phyloP scores from a whole-genome alignment of 148 eudicot species.

The Diospyros kaki region DNA sequence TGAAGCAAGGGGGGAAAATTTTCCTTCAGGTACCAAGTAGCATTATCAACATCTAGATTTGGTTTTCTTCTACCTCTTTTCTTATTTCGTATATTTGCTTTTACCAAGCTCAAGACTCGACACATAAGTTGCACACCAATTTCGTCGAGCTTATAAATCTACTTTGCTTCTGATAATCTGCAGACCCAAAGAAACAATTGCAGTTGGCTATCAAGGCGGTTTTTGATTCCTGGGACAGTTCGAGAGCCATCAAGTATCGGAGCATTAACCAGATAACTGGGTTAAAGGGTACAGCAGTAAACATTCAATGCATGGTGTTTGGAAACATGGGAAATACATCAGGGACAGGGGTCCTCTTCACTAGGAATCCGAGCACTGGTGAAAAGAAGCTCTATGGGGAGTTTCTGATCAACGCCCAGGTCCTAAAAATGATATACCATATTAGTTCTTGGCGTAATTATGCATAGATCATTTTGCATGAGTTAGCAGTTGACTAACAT shows the following conservation, averaged over 20 bases:
- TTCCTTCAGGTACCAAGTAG: slow-evolving; percentile 65
- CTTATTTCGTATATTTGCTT: neutral
- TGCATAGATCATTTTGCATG: neutral
- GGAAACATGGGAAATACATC: slow-evolving; percentile 99
- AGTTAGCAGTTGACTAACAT: slow-evolving; percentile 2
- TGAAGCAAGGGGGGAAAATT: slow-evolving; percentile 69
- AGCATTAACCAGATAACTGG: slow-evolving; percentile 91
- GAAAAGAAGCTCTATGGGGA: slow-evolving; percentile 96
- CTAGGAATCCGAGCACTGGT: slow-evolving; percentile 96
- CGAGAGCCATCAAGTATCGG: slow-evolving; percentile 81
- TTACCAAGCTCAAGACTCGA: neutral
- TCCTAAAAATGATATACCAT: slow-evolving; percentile 9
- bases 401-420: slow-evolving; percentile 95
- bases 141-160: neutral
- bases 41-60: neutral
- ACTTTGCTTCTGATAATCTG: slow-evolving; percentile 10
- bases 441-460: neutral
- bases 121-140: neutral
- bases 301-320: slow-evolving; percentile 95
- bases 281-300: slow-evolving; percentile 92
- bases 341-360: slow-evolving; percentile 97
- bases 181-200: slow-evolving; percentile 85
- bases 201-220: slow-evolving; percentile 82
- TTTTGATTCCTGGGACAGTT: slow-evolving; percentile 96
- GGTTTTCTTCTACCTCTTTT: neutral